phyloP scores from a whole-genome alignment of 805 yeast species.

The Sugiyamaella chiloensis region DNA sequence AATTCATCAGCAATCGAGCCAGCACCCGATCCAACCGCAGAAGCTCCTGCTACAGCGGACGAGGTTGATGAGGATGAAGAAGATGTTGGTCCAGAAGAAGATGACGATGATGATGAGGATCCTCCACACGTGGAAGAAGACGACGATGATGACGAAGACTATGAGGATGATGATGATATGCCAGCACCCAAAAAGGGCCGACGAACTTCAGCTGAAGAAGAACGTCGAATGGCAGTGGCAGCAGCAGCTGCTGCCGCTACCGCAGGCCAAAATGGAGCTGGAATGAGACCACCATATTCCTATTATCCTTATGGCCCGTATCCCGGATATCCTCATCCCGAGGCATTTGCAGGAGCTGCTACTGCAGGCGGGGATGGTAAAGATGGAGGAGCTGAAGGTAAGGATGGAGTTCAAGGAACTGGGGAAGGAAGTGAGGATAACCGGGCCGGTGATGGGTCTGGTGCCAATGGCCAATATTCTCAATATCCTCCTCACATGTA shows the following conservation, averaged over 20 bases:
- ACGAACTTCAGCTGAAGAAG: background rate
- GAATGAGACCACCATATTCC: background rate
- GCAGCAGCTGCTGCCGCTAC: constrained; percentile 3
- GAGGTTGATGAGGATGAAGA: constrained; percentile 12
- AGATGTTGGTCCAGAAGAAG: constrained; percentile 14
- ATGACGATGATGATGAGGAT: constrained; percentile 4
- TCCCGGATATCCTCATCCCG: constrained; percentile 3
- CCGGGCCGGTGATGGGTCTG: background rate
- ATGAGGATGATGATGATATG: background rate
- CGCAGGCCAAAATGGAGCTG: background rate
- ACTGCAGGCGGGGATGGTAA: background rate
- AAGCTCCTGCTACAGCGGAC: background rate
- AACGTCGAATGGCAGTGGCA: constrained; percentile 5
- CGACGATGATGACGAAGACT: constrained; percentile 3
- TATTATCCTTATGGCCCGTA: constrained; percentile 3
- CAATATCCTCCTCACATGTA: constrained; percentile 3
- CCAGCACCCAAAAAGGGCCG: background rate
- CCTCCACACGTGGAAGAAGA: constrained; percentile 1
- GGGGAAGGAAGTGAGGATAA: background rate
- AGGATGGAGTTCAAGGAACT: background rate
- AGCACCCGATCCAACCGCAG: background rate
- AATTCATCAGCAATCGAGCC: background rate
- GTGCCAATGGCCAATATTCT: background rate
- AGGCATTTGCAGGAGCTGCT: background rate
- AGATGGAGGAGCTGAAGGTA: background rate